A percentile compares a stretch with the other conserved stretches of the same genome.
These are phyloP conservation scores for Epichloe typhina DNA, from an alignment of 2,329 filamentous ascomycete species.

Conservation along the genomic window DNA sequence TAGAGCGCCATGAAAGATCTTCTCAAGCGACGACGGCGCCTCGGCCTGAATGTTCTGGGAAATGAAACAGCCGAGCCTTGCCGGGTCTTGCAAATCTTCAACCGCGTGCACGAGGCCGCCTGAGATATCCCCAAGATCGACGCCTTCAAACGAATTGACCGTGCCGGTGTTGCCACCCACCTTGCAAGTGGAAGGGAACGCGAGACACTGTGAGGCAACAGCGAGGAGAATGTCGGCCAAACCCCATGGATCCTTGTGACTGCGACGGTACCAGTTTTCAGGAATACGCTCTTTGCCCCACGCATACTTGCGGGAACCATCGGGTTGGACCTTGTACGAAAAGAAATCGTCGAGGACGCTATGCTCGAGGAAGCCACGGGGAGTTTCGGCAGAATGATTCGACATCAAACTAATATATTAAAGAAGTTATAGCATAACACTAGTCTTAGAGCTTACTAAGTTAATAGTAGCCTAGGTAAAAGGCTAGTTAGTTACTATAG, in stretches of 20 bases:
- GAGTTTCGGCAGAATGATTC: slow-evolving; percentile 29
- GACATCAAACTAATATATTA: no score
- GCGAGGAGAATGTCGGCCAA: slow-evolving; percentile 24
- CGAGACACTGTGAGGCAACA: slow-evolving; percentile 20
- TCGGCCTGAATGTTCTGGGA: slow-evolving; percentile 6
- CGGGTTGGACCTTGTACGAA: slow-evolving; percentile 23
- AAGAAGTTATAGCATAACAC: no score
- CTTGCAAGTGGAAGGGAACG: background rate
- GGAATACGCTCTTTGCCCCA: slow-evolving; percentile 36
- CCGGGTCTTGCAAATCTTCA: background rate
- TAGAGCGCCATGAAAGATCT: slow-evolving; percentile 1
- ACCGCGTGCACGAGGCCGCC: slow-evolving; percentile 28
- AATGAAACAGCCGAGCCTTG: background rate
- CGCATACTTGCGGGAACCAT: slow-evolving; percentile 25
- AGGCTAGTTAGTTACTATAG: no score
- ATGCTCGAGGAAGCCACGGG: slow-evolving; percentile 12
- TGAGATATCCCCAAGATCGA: slow-evolving; percentile 29
- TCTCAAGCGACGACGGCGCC: slow-evolving; percentile 5
- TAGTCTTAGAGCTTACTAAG: no score
- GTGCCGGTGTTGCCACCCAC: slow-evolving; percentile 35
- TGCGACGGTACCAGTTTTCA: slow-evolving; percentile 32
- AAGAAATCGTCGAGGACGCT: slow-evolving; percentile 4
- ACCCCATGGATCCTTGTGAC: slow-evolving; percentile 32
- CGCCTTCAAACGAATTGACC: slow-evolving; percentile 33
- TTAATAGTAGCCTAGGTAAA: no score